A percentile compares a stretch with the other conserved stretches of the same genome.
Evolutionary conservation across 768 basidiomycete genomes (phyloP).

Genomic region (Pisolithus orientalis): DNA sequence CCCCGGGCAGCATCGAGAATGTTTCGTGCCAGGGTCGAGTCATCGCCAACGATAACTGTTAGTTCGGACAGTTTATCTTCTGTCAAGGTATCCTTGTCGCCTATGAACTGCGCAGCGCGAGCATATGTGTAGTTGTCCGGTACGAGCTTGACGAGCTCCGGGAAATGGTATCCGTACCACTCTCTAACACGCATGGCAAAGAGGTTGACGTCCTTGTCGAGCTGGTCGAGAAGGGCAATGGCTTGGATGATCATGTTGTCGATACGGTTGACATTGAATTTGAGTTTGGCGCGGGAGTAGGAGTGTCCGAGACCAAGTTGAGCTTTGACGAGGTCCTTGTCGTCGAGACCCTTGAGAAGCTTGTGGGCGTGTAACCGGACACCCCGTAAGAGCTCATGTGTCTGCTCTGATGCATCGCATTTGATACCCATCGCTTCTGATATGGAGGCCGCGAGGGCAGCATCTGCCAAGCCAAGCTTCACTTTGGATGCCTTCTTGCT

Average conservation of each 20-base stretch:
- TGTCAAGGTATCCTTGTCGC: constrained; percentile 74
- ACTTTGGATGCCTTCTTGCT: constrained; percentile 63
- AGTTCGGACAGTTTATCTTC: constrained; percentile 81
- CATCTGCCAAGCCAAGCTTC: constrained; percentile 75
- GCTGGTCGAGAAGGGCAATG: constrained; percentile 94
- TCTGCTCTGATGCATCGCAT: constrained; percentile 76
- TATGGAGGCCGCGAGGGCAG: constrained; percentile 69
- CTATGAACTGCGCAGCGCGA: constrained; percentile 76
- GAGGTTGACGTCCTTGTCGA: constrained; percentile 98
- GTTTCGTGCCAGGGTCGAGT: constrained; percentile 83
- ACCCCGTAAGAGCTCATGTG: constrained; percentile 84
- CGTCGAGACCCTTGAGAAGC: constrained; percentile 82
- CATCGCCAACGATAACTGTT: constrained; percentile 74
- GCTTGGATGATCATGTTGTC: constrained; percentile 99
- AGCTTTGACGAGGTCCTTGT: constrained; percentile 83
- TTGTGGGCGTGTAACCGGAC: constrained; percentile 88
- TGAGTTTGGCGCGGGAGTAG: constrained; percentile 95
- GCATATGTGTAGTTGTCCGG: constrained; percentile 95
- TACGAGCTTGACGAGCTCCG: constrained; percentile 89
- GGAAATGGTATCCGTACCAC: constrained; percentile 99
- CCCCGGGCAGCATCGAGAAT: constrained; percentile 91
- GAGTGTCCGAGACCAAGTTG: constrained; percentile 97
- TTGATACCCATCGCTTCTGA: constrained; percentile 62
- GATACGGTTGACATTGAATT: constrained; percentile 93
- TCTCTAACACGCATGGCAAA: constrained; percentile 98